Conservation (phyloP, 1,284 basidiomycete genomes). For the Erythrobasidium hasegawianum region DNA sequence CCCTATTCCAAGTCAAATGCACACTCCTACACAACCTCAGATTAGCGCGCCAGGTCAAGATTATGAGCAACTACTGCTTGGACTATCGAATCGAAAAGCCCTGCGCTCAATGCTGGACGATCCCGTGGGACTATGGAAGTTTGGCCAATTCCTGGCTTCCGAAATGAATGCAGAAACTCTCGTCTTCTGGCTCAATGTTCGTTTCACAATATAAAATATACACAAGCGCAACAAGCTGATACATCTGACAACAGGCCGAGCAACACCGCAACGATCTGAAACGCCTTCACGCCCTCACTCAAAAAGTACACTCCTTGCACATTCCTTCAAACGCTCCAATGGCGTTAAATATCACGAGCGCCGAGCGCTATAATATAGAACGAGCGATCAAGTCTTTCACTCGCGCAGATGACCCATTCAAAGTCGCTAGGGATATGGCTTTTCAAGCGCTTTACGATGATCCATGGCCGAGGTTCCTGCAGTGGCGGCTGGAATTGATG, state of each 20-base stretch:
- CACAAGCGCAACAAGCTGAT: no score
- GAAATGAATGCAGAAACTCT: slow-evolving; percentile 36
- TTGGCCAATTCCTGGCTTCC: slow-evolving; percentile 36
- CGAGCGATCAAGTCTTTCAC: slow-evolving; percentile 20
- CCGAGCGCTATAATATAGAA: slow-evolving; percentile 23
- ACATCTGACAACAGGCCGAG: slow-evolving; percentile 23
- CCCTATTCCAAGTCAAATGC: not conserved
- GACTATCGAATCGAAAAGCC: slow-evolving; percentile 29
- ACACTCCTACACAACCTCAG: not conserved
- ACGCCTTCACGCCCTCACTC: slow-evolving; percentile 31
- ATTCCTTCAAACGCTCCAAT: slow-evolving; percentile 33
- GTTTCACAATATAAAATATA: not conserved
- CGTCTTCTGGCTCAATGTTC: slow-evolving; percentile 33
- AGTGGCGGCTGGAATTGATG: slow-evolving; percentile 30
- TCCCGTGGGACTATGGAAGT: slow-evolving; percentile 34
- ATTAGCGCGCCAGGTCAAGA: not conserved
- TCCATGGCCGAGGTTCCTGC: slow-evolving; percentile 35
- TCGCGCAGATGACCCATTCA: slow-evolving; percentile 32
- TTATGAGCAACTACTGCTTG: slow-evolving; percentile 25
- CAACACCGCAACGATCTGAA: slow-evolving; percentile 35
- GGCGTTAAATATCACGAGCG: slow-evolving; percentile 34
- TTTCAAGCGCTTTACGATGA: slow-evolving; percentile 34
- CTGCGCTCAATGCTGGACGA: slow-evolving; percentile 34
- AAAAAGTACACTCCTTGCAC: slow-evolving; percentile 35
- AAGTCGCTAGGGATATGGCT: slow-evolving; percentile 28